These are phyloP conservation scores for Podospora tetraspora DNA, from an alignment of 495 filamentous ascomycete genomes.

Conservation along the genomic window DNA sequence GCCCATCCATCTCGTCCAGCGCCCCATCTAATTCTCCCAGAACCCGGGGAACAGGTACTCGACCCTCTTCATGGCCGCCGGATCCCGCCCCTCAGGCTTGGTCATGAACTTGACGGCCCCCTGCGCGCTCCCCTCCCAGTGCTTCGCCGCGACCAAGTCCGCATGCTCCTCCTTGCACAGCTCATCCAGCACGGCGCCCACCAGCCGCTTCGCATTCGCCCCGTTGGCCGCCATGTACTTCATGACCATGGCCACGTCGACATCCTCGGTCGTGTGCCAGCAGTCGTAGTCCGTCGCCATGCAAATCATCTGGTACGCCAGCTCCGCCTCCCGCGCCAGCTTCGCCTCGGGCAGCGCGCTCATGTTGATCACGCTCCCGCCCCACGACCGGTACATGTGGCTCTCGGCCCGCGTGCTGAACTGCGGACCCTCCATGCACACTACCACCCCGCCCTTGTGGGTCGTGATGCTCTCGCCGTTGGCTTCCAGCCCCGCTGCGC, in stretches of 20 bases:
- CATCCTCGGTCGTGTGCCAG: slow-evolving; percentile 73
- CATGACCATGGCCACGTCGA: slow-evolving; percentile 97
- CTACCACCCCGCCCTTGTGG: slow-evolving; percentile 70
- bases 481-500: slow-evolving; percentile 69
- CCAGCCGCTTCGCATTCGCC: slow-evolving; percentile 75
- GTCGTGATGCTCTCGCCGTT: slow-evolving; percentile 61
- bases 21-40: slow-evolving; percentile 28
- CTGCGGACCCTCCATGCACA: slow-evolving; percentile 97
- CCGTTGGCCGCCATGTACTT: slow-evolving; percentile 90
- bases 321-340: slow-evolving; percentile 91
- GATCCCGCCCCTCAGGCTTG: slow-evolving; percentile 54
- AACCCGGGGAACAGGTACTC: slow-evolving; percentile 73
- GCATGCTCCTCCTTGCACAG: slow-evolving; percentile 67
- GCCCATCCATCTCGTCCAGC: not conserved
- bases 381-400: slow-evolving; percentile 88
- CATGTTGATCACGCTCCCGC: slow-evolving; percentile 95
- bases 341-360: slow-evolving; percentile 93
- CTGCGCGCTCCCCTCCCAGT: slow-evolving; percentile 58
- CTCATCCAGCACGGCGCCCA: slow-evolving; percentile 83
- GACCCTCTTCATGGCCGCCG: slow-evolving; percentile 62
- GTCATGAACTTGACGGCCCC: slow-evolving; percentile 71
- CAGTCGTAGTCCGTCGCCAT: slow-evolving; percentile 99
- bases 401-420: slow-evolving; percentile 97
- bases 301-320: slow-evolving; percentile 96
- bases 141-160: slow-evolving; percentile 74